Percentiles rank a stretch among this genome's conserved stretches.
Evolutionary conservation across 345 rosid species (phyloP).

Genomic region (Lumnitzera littorea): DNA sequence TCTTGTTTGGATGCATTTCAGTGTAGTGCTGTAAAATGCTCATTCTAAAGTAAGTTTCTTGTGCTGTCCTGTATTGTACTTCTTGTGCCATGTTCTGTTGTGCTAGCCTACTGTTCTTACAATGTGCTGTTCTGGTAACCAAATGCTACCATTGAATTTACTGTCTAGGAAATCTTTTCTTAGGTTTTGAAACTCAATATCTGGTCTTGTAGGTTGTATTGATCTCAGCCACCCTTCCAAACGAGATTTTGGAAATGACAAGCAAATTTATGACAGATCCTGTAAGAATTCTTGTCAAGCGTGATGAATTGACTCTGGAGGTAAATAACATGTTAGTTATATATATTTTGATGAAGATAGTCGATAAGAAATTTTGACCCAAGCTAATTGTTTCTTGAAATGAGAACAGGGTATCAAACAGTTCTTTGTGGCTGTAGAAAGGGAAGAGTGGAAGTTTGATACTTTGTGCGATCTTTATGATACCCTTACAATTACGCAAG

Average conservation of each 20-base stretch:
- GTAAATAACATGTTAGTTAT: slow-evolving; percentile 23
- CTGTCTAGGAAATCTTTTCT: too few relatives aligned
- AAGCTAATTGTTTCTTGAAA: slow-evolving; percentile 9
- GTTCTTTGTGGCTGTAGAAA: slow-evolving; percentile 91
- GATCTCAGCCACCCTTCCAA: slow-evolving; percentile 96
- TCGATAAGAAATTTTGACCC: neutral
- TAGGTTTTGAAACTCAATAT: neutral
- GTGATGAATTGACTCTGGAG: slow-evolving; percentile 98
- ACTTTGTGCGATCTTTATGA: slow-evolving; percentile 94
- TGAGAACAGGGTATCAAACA: slow-evolving; percentile 84
- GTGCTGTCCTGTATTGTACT: too few relatives aligned
- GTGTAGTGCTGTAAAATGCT: too few relatives aligned
- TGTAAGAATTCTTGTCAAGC: slow-evolving; percentile 89
- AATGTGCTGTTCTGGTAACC: too few relatives aligned
- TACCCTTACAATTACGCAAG: slow-evolving; percentile 88
- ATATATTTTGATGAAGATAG: neutral
- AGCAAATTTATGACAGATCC: slow-evolving; percentile 95
- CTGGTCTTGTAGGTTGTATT: slow-evolving; percentile 55
- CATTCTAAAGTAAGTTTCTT: too few relatives aligned
- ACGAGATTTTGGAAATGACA: slow-evolving; percentile 94
- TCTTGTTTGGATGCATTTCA: too few relatives aligned
- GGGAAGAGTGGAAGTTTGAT: slow-evolving; percentile 98
- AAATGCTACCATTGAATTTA: too few relatives aligned
- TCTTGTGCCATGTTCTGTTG: too few relatives aligned
- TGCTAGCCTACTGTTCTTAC: too few relatives aligned